phyloP scores from a whole-genome alignment of 1,284 basidiomycete genomes.

The Sphaerobolus stellatus region DNA sequence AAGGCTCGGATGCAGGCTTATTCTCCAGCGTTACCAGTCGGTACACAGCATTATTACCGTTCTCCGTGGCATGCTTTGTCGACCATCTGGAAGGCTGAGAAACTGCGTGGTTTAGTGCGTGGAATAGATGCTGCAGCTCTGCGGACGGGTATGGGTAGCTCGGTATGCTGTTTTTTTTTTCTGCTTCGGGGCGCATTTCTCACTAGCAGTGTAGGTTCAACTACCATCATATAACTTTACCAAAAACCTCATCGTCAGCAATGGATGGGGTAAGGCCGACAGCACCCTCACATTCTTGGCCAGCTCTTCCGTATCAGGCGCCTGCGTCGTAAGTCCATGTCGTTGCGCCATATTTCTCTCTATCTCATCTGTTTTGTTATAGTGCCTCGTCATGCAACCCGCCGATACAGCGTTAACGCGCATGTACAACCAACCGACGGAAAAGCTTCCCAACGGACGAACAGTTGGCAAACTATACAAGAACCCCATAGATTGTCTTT shows the following conservation, averaged over 20 bases:
- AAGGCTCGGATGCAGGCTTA: slow-evolving; percentile 98
- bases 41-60: slow-evolving; percentile 90
- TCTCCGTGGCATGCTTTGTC: slow-evolving; percentile 77
- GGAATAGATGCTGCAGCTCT: slow-evolving; percentile 94
- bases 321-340: slow-evolving; percentile 74
- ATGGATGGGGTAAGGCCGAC: slow-evolving; percentile 66
- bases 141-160: slow-evolving; percentile 91
- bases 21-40: slow-evolving; percentile 91
- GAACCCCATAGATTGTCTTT: slow-evolving; percentile 93
- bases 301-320: slow-evolving; percentile 86
- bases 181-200: background rate
- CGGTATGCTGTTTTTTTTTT: slow-evolving; percentile 35
- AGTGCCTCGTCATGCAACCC: slow-evolving; percentile 88
- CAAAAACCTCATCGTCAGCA: slow-evolving; percentile 71
- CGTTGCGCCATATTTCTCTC: background rate
- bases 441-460: slow-evolving; percentile 69
- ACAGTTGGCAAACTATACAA: slow-evolving; percentile 79
- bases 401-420: slow-evolving; percentile 88
- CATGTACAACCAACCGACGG: slow-evolving; percentile 94
- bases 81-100: slow-evolving; percentile 79
- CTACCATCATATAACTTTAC: slow-evolving; percentile 94
- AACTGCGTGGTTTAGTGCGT: slow-evolving; percentile 77
- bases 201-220: slow-evolving; percentile 64
- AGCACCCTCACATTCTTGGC: slow-evolving; percentile 87
- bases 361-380: background rate